A percentile compares a stretch with the other conserved stretches of the same genome.
Evolutionary conservation across 2,329 filamentous ascomycete species (phyloP).

Genomic region (Chaetomiaceae sp.): DNA sequence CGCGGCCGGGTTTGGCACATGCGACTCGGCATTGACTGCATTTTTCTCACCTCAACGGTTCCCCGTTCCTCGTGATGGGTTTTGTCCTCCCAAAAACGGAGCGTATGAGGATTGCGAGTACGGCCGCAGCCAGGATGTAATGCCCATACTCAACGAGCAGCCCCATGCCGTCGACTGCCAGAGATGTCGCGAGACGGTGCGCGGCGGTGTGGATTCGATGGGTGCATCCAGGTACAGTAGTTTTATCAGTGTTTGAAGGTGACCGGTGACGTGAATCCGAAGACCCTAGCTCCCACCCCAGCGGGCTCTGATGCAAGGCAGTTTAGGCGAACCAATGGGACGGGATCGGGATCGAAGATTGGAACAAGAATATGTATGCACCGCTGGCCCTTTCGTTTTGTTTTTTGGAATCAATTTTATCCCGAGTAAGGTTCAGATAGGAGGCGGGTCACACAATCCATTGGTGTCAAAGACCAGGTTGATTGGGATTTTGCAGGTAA

Average conservation of each 20-base stretch:
- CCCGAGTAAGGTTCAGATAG: too few species aligned
- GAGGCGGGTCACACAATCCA: too few species aligned
- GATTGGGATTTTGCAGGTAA: too few species aligned
- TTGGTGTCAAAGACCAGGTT: too few species aligned
- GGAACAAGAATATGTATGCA: too few species aligned
- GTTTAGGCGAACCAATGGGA: constrained; percentile 17
- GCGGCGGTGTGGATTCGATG: not conserved
- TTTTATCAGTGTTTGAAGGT: not conserved
- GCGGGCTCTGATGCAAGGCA: constrained; percentile 7
- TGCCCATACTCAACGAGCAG: constrained; percentile 16
- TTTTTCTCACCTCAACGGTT: constrained; percentile 31
- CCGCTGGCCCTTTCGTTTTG: too few species aligned
- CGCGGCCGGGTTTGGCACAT: too few species aligned
- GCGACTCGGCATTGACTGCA: too few species aligned
- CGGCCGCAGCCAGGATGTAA: constrained; percentile 13
- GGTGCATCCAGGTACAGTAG: not conserved
- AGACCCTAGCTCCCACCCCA: not conserved
- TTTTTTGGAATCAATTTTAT: too few species aligned
- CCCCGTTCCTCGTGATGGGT: constrained; percentile 29
- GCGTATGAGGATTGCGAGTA: constrained; percentile 19
- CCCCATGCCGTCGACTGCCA: constrained; percentile 17
- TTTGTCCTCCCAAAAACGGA: constrained; percentile 9
- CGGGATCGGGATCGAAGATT: too few species aligned
- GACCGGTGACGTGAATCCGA: constrained; percentile 2
- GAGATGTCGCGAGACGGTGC: not conserved